Evolutionary conservation across 768 basidiomycete species (phyloP).

Genomic region (Suillus subaureus): DNA sequence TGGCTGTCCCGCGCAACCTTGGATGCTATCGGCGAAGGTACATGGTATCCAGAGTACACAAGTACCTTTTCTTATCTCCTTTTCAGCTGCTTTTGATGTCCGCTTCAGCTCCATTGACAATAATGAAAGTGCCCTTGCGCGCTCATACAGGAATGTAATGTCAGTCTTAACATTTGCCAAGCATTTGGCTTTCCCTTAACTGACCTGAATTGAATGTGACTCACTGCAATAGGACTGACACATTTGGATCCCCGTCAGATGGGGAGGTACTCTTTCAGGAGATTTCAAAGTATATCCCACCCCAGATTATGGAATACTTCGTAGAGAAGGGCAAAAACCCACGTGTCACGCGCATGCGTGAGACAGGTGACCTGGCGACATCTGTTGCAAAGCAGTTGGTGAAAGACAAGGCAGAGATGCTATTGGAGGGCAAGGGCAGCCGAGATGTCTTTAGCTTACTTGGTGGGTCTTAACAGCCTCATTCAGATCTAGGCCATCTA

Average conservation of each 20-base stretch:
- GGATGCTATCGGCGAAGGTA: conserved; percentile 55
- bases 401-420: conserved; percentile 16
- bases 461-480: conserved; percentile 28
- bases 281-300: conserved; percentile 33
- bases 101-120: conserved; percentile 43
- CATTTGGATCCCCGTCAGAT: conserved; percentile 14
- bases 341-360: conserved; percentile 15
- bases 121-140: conserved; percentile 10
- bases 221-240: conserved; percentile 7
- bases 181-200: background rate
- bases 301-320: conserved; percentile 36
- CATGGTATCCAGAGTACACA: background rate
- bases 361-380: background rate
- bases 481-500: background rate
- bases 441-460: conserved; percentile 35
- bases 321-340: conserved; percentile 27
- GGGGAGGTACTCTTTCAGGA: conserved; percentile 33
- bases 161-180: background rate
- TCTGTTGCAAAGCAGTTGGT: conserved; percentile 14
- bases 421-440: conserved; percentile 10
- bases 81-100: conserved; percentile 51
- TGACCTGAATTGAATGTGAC: background rate
- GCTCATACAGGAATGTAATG: conserved; percentile 11
- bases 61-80: background rate
- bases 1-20: conserved; percentile 47